Percentiles rank a stretch among this genome's conserved stretches.
Conservation (phyloP, 2,329 filamentous ascomycete species). For the Trichoderma citrinoviride region DNA sequence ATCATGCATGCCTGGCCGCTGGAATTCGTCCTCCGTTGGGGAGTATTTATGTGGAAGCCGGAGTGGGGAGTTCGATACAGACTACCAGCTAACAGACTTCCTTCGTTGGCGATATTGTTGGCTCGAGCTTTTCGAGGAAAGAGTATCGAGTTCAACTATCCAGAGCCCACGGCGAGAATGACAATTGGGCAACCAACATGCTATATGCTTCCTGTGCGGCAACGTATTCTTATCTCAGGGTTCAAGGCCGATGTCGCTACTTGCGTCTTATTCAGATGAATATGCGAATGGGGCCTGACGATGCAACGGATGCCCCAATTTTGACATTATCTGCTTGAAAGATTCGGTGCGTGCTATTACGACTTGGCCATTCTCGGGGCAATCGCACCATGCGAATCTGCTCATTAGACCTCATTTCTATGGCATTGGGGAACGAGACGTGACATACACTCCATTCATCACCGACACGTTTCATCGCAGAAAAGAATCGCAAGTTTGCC, state of each 20-base stretch:
- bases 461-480: background rate
- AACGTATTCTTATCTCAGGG: background rate
- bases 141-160: background rate
- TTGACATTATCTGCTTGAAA: background rate
- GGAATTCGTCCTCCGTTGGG: background rate
- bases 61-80: background rate
- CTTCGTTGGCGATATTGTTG: background rate
- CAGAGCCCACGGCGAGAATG: background rate
- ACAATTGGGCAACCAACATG: background rate
- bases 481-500: background rate
- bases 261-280: background rate
- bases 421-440: background rate
- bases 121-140: background rate
- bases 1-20: conserved; percentile 19
- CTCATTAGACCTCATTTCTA: background rate
- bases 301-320: background rate
- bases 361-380: background rate
- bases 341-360: background rate
- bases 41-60: background rate
- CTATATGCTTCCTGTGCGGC: background rate
- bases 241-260: background rate
- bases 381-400: background rate
- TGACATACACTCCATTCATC: background rate
- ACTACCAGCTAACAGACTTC: background rate
- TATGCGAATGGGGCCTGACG: background rate